phyloP scores from a whole-genome alignment of 441 rosid genomes.

The Rhodomyrtus psidioides region DNA sequence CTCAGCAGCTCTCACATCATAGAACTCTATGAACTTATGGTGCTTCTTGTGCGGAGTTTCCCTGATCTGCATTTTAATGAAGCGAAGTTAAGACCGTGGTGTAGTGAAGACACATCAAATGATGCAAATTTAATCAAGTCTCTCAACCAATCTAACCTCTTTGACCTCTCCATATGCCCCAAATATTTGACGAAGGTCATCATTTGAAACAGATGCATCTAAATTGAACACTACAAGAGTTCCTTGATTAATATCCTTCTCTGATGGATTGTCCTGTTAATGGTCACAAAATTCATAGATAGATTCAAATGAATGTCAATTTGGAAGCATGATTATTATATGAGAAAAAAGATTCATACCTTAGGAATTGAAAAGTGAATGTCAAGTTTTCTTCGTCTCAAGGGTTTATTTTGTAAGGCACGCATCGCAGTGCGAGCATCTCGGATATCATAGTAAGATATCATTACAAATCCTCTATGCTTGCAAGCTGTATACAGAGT shows the following conservation, averaged over 20 bases:
- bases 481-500: conserved; percentile 84
- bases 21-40: conserved; percentile 82
- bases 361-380: conserved; percentile 91
- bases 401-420: conserved; percentile 72
- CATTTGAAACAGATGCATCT: conserved; percentile 76
- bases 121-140: background rate
- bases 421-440: conserved; percentile 89
- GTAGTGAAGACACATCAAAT: background rate
- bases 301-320: background rate
- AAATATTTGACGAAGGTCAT: conserved; percentile 70
- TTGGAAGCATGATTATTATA: background rate
- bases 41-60: conserved; percentile 80
- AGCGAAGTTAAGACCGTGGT: background rate
- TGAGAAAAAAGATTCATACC: conserved; percentile 24
- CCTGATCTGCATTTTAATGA: conserved; percentile 52
- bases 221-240: conserved; percentile 79
- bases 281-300: background rate
- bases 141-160: conserved; percentile 33
- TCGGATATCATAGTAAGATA: conserved; percentile 84
- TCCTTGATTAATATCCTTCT: conserved; percentile 84
- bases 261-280: conserved; percentile 76
- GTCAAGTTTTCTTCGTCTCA: conserved; percentile 74
- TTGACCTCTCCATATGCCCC: conserved; percentile 86
- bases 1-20: conserved; percentile 83
- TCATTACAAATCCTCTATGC: conserved; percentile 92